Conservation (phyloP, 1,284 basidiomycete genomes). For the Cutaneotrichosporon sp. region DNA sequence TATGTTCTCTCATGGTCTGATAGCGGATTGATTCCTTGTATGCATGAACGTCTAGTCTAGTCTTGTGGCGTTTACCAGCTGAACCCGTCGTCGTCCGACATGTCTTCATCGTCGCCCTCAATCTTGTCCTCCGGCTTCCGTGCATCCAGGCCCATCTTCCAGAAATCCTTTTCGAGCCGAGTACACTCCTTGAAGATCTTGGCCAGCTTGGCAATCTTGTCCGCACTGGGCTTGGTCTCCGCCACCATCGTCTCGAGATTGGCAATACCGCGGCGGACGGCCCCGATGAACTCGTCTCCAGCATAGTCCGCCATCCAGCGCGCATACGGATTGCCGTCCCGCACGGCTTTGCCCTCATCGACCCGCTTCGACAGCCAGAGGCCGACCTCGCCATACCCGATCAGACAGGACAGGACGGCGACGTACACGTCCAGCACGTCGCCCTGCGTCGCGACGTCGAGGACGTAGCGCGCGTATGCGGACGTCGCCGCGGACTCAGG, state of each 20-base stretch:
- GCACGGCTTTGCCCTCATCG: conserved; percentile 53
- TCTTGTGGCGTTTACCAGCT: neutral
- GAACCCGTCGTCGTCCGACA: neutral
- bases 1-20: neutral
- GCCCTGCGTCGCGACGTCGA: conserved; percentile 69
- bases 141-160: conserved; percentile 59
- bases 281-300: conserved; percentile 63
- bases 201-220: conserved; percentile 62
- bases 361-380: conserved; percentile 66
- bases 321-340: conserved; percentile 65
- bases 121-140: too few species aligned
- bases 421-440: conserved; percentile 70
- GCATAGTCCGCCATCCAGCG: conserved; percentile 80
- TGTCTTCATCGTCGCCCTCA: too few species aligned
- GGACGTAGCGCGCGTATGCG: conserved; percentile 79
- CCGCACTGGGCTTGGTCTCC: conserved; percentile 61
- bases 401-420: conserved; percentile 75
- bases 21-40: neutral
- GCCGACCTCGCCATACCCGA: conserved; percentile 94
- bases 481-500: conserved; percentile 66
- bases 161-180: conserved; percentile 76
- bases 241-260: conserved; percentile 60
- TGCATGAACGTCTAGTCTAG: too few species aligned
- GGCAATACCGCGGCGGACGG: conserved; percentile 65
- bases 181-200: conserved; percentile 74